Evolutionary conservation across 2,329 filamentous ascomycete species (phyloP).

Genomic region (Dothistroma pini): DNA sequence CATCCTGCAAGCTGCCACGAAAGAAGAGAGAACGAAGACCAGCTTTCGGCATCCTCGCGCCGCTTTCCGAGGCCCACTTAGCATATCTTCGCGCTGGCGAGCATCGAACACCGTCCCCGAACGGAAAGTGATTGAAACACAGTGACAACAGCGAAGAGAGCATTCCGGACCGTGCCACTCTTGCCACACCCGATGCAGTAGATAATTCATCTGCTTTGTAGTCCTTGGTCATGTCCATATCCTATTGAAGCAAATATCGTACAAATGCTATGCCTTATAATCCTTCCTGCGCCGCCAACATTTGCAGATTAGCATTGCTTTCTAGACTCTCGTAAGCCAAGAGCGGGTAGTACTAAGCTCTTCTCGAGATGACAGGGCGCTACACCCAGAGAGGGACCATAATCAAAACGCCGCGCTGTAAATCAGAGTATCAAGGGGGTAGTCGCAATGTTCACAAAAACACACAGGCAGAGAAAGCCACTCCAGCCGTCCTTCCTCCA

Average conservation of each 20-base stretch:
- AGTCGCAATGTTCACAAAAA: constrained; percentile 1
- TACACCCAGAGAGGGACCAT: neutral
- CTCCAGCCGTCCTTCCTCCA: neutral
- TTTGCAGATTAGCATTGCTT: neutral
- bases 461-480: neutral
- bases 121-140: too few relatives aligned
- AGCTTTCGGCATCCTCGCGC: neutral
- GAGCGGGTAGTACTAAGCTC: neutral
- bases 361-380: neutral
- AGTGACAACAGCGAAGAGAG: neutral
- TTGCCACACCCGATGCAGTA: neutral
- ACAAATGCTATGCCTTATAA: neutral
- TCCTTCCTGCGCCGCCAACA: neutral
- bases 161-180: neutral
- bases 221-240: neutral
- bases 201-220: neutral
- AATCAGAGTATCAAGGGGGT: neutral
- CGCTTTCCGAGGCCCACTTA: neutral
- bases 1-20: neutral
- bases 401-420: neutral
- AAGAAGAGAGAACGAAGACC: neutral
- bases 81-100: neutral
- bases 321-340: neutral
- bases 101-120: too few relatives aligned
- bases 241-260: neutral